Conservation (phyloP, 345 rosid species). For the Brassica nigra region DNA sequence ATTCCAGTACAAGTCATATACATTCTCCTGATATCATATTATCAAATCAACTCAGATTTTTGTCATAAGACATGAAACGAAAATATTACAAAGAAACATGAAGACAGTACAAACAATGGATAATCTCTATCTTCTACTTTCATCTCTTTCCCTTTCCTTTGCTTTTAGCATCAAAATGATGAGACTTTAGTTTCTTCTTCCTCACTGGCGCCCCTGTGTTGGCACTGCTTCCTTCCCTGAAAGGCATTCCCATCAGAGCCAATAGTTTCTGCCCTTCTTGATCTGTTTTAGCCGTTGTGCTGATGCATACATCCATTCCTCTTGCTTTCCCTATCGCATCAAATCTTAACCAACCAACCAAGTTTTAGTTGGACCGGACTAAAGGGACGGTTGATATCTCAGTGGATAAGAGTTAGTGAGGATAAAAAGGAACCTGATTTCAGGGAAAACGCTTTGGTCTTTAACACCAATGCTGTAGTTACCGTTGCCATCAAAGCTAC, state of each 20-base stretch:
- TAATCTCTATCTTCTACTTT: conserved; percentile 1
- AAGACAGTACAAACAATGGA: conserved; percentile 7
- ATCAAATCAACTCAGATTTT: neutral
- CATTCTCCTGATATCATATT: neutral
- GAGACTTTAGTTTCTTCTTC: conserved; percentile 84
- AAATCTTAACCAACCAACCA: conserved; percentile 32
- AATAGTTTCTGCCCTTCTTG: conserved; percentile 76
- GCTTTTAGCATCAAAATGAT: conserved; percentile 71
- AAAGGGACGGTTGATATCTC: neutral
- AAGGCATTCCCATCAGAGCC: conserved; percentile 97
- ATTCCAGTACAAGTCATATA: neutral
- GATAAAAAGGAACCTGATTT: conserved; percentile 46
- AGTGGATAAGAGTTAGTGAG: neutral
- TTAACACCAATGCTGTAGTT: conserved; percentile 80
- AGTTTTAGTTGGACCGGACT: neutral
- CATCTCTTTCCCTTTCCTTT: conserved; percentile 60
- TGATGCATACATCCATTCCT: conserved; percentile 95
- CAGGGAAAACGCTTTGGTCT: conserved; percentile 90
- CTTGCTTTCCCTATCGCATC: conserved; percentile 69
- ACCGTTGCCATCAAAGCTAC: conserved; percentile 93
- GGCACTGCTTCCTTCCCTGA: conserved; percentile 60
- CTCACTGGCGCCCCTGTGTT: conserved; percentile 30
- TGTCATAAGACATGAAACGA: conserved; percentile 2
- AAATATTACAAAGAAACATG: conserved; percentile 15
- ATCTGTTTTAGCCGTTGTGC: conserved; percentile 78